phyloP scores from a whole-genome alignment of 2,329 filamentous ascomycete genomes.

The Dothideomycetidae sp. region DNA sequence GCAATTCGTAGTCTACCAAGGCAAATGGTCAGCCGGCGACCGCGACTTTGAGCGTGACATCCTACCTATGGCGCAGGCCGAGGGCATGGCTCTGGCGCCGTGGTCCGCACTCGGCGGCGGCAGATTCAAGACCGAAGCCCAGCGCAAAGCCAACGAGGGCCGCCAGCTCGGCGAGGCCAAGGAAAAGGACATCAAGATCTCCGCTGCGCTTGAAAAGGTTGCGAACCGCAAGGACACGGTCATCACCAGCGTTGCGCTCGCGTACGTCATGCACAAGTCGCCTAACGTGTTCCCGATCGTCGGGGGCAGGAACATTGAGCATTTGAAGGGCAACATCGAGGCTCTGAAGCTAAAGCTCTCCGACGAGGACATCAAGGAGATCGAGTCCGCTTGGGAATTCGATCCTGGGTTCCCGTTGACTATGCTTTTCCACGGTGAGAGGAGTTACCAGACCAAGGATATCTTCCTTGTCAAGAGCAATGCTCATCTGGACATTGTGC shows the following conservation, averaged over 20 bases:
- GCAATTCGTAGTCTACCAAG: slow-evolving; percentile 28
- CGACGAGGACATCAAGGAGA: slow-evolving; percentile 46
- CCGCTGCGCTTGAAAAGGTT: slow-evolving; percentile 45
- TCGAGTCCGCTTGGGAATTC: slow-evolving; percentile 44
- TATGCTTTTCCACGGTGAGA: slow-evolving; percentile 29
- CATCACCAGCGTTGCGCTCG: slow-evolving; percentile 46
- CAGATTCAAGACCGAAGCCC: slow-evolving; percentile 34
- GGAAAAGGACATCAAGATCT: slow-evolving; percentile 38
- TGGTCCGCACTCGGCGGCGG: slow-evolving; percentile 36
- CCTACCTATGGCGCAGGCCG: slow-evolving; percentile 25
- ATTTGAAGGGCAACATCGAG: slow-evolving; percentile 52
- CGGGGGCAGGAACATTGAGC: slow-evolving; percentile 57
- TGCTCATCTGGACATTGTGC: slow-evolving; percentile 6
- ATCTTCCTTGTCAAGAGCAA: slow-evolving; percentile 10
- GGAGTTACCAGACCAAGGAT: slow-evolving; percentile 6
- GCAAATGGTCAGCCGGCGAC: slow-evolving; percentile 23
- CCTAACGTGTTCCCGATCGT: slow-evolving; percentile 63
- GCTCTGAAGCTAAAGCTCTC: slow-evolving; percentile 44
- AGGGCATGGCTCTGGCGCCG: slow-evolving; percentile 33
- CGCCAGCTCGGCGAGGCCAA: slow-evolving; percentile 22
- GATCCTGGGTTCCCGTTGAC: slow-evolving; percentile 48
- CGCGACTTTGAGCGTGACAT: slow-evolving; percentile 29
- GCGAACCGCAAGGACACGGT: slow-evolving; percentile 41
- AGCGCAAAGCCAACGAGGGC: slow-evolving; percentile 25
- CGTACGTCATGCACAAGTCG: slow-evolving; percentile 15